Evolutionary conservation across 1,139 yeast genomes (phyloP), one percentile per base, ranked within the genome.

Genomic region (Suzukiozyma palmioleophila): DNA sequence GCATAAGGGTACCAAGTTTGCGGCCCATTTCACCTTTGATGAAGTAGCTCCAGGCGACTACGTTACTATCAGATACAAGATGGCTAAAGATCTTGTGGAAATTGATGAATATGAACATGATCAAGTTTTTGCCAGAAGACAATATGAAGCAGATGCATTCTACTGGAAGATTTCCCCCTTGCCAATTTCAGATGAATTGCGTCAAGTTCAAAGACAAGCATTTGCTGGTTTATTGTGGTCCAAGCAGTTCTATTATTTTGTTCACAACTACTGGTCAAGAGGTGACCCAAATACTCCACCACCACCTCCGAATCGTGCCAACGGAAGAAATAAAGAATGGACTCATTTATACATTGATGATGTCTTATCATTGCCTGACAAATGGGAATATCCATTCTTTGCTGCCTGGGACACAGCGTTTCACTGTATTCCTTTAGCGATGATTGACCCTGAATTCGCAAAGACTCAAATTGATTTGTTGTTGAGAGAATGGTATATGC

Each of bases 331-430:
- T 60, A 77, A 79, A 52, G 88, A 86, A 42, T 90, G 97, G 97
- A 81, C 79, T 50, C 95, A 90, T 60, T 68, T 90, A 60, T 88
- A 88, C 62, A 84, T 87, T 53, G 94, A 89, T 57, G 96, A 90
- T 59, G 78, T 90, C 39, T 70, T 90, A 51, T 86, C 96, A 1
- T 75, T 90, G 69, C 97, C 97, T 3, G 97, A 90, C 58, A 90
- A 88, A 60, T 90, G 96, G 90, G 97, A 90, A 61, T 90, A 90
- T 60, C 97, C 96, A 3, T 90, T 90, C 59, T 90, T 90, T 60
- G 96, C 97, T 9, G 94, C 96, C 5, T 90, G 97, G 97, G 97
- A 90, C 60, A 84, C 96, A 2, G 96, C 97, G 0, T 90, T 90
- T 78, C 97, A 90, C 62, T 87, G 96, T 57, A 79, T 90, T 51